Conservation (phyloP, 345 rosid genomes). For the Dipteronia dyeriana region DNA sequence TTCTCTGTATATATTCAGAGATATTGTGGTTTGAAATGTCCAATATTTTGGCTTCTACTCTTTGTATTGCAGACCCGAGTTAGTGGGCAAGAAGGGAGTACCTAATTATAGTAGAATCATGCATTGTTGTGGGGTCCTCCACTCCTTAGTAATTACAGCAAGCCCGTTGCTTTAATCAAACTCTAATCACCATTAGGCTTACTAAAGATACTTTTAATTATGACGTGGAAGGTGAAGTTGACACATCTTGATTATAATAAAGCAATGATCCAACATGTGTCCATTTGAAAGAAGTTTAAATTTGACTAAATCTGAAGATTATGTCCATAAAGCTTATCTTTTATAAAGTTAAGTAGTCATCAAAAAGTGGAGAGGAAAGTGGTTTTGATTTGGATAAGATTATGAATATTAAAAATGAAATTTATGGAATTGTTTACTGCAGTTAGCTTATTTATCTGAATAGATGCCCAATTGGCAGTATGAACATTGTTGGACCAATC, state of each 20-base stretch:
- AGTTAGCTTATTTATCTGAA: constrained; percentile 8
- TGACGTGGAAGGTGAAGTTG: constrained; percentile 33
- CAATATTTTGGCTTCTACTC: constrained; percentile 11
- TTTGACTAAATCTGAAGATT: constrained; percentile 18
- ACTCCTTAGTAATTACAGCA: constrained; percentile 24
- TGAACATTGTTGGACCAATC: constrained; percentile 13
- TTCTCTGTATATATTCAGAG: not conserved
- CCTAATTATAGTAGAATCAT: constrained; percentile 26
- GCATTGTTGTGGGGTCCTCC: constrained; percentile 27
- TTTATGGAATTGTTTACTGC: constrained; percentile 18
- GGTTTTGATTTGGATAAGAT: constrained; percentile 32
- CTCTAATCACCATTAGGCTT: constrained; percentile 40
- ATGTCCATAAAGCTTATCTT: constrained; percentile 22
- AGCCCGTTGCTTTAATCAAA: constrained; percentile 33
- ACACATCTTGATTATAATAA: constrained; percentile 25
- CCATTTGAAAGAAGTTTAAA: constrained; percentile 8
- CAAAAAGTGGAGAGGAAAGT: constrained; percentile 23
- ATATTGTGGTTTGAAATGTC: constrained; percentile 6
- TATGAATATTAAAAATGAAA: constrained; percentile 8
- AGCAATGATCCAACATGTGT: constrained; percentile 26
- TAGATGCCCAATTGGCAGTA: constrained; percentile 7
- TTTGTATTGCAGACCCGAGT: constrained; percentile 19
- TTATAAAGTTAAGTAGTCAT: constrained; percentile 27
- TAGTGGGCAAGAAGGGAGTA: constrained; percentile 26
- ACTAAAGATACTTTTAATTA: constrained; percentile 25